A percentile compares a stretch with the other conserved stretches of the same genome.
phyloP scores from a whole-genome alignment of 2,329 filamentous ascomycete species.

The Akanthomyces lecanii region DNA sequence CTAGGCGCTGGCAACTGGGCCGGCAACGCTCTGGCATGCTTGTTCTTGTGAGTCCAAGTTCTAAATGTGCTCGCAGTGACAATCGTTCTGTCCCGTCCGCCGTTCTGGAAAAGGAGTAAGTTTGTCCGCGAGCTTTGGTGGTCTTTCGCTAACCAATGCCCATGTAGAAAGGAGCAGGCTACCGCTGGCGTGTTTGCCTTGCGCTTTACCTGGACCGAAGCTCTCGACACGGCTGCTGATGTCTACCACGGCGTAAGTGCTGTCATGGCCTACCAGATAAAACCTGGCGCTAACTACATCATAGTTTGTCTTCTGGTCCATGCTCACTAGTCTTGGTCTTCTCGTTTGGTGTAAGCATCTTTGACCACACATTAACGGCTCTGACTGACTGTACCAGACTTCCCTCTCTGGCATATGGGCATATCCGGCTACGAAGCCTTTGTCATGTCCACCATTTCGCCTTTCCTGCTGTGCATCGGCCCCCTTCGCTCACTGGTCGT shows the following conservation, averaged over 20 bases:
- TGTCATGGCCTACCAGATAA: slow-evolving; percentile 1
- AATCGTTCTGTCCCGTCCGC: slow-evolving; percentile 44
- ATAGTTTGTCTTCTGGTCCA: slow-evolving; percentile 93
- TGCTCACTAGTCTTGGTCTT: slow-evolving; percentile 82
- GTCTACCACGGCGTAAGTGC: slow-evolving; percentile 82
- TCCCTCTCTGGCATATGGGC: slow-evolving; percentile 98
- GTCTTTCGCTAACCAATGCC: slow-evolving; percentile 21
- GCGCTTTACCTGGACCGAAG: slow-evolving; percentile 67
- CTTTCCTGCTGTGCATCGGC: slow-evolving; percentile 69
- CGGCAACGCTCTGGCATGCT: slow-evolving; percentile 30
- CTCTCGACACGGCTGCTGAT: slow-evolving; percentile 79
- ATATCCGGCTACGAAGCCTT: slow-evolving; percentile 93
- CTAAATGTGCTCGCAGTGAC: slow-evolving; percentile 45
- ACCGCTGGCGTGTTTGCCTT: slow-evolving; percentile 65
- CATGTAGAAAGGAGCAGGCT: slow-evolving; percentile 67
- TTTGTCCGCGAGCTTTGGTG: slow-evolving; percentile 21
- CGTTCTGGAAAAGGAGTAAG: slow-evolving; percentile 70
- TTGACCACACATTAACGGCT: too few species aligned
- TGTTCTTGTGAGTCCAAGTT: slow-evolving; percentile 28
- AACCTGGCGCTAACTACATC: slow-evolving; percentile 18
- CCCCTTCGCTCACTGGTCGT: slow-evolving; percentile 64
- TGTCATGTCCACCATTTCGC: slow-evolving; percentile 79
- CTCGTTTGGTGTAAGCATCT: slow-evolving; percentile 83
- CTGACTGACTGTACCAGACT: slow-evolving; percentile 52
- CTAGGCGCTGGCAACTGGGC: slow-evolving; percentile 50